These are phyloP conservation scores for Phaeotremella skinneri DNA, from an alignment of 768 basidiomycete genomes.

Conservation along the genomic window DNA sequence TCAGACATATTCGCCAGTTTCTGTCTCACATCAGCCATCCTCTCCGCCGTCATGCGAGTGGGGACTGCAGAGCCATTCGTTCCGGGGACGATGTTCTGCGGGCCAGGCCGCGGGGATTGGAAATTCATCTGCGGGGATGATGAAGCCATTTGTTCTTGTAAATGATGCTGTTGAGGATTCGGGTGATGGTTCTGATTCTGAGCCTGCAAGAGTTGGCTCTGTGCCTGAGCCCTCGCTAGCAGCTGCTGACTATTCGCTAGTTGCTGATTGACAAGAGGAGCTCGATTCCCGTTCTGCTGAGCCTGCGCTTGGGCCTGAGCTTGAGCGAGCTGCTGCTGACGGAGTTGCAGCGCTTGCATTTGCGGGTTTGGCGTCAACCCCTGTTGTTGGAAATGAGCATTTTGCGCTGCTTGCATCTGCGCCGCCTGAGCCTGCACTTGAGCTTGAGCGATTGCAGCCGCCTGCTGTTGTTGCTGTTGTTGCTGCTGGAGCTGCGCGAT, in stretches of 20 bases:
- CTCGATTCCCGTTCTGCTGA: slow-evolving; percentile 10
- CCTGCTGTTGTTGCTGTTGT: slow-evolving; percentile 6
- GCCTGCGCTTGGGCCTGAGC: slow-evolving; percentile 27
- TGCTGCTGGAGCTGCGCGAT: slow-evolving; percentile 21
- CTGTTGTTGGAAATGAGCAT: slow-evolving; percentile 15
- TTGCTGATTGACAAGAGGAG: not conserved
- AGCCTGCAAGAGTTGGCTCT: not conserved
- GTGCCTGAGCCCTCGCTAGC: not conserved
- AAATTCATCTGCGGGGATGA: slow-evolving; percentile 9
- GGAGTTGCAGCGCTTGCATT: not conserved
- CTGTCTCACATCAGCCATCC: slow-evolving; percentile 10
- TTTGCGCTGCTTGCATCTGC: slow-evolving; percentile 10
- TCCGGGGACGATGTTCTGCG: slow-evolving; percentile 10
- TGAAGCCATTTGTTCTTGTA: not conserved
- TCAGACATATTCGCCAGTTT: slow-evolving; percentile 27
- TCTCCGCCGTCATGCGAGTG: slow-evolving; percentile 17
- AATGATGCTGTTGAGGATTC: not conserved
- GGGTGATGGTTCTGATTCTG: not conserved
- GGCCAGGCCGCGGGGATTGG: slow-evolving; percentile 17
- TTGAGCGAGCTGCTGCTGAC: slow-evolving; percentile 18
- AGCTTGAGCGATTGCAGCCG: slow-evolving; percentile 11
- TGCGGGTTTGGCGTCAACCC: not conserved
- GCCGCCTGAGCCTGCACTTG: slow-evolving; percentile 19
- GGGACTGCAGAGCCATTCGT: slow-evolving; percentile 11
- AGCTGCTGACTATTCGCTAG: slow-evolving; percentile 10